phyloP scores from a whole-genome alignment of 2,329 filamentous ascomycete species.

The Diaporthe eres region DNA sequence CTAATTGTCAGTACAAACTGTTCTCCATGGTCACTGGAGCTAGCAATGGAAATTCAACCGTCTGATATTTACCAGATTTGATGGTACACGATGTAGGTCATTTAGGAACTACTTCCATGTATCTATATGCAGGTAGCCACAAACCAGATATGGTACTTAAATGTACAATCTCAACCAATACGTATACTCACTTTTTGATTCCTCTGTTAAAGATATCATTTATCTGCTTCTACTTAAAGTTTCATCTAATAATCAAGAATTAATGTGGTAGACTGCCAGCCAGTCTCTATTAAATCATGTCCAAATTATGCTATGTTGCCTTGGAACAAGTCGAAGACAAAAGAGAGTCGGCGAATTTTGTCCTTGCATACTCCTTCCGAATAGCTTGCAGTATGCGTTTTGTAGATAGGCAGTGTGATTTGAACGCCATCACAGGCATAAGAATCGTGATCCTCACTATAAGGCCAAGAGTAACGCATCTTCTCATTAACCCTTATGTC shows the following conservation, averaged over 20 bases:
- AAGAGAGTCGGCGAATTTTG: too few species aligned
- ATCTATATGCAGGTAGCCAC: not conserved
- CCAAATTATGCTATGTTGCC: too few species aligned
- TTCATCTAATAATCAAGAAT: too few species aligned
- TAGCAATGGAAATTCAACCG: not conserved
- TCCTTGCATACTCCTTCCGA: not conserved
- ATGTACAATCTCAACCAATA: not conserved
- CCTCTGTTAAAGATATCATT: too few species aligned
- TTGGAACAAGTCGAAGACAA: too few species aligned
- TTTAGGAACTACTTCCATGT: not conserved
- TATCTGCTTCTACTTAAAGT: too few species aligned
- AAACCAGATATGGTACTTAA: not conserved
- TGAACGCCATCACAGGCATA: not conserved
- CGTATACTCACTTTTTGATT: too few species aligned
- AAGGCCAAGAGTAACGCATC: not conserved
- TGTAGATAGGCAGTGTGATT: not conserved
- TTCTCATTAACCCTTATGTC: not conserved
- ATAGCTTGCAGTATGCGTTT: not conserved
- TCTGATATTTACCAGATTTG: not conserved
- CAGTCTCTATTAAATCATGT: too few species aligned
- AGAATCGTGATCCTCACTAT: not conserved
- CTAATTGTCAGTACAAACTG: not conserved
- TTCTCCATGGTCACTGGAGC: not conserved
- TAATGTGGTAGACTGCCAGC: too few species aligned
- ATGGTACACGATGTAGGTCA: not conserved